Conservation (phyloP, 371 early-diverging fungal species). For the Catenaria anguillulae region DNA sequence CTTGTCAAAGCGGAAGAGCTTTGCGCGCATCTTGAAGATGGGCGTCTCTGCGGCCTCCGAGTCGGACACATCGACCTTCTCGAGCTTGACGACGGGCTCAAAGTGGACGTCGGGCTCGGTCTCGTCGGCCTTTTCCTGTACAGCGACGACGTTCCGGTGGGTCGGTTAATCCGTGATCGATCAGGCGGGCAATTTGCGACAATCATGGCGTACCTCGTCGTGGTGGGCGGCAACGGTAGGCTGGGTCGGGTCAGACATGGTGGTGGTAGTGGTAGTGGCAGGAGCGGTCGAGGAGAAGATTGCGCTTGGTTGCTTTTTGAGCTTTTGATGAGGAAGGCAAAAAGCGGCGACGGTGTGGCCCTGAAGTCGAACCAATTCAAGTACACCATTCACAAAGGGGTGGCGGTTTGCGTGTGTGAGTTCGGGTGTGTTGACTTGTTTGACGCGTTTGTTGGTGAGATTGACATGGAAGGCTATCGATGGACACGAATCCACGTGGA, state of each 20-base stretch:
- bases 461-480: too few relatives aligned
- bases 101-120: slow-evolving; percentile 70
- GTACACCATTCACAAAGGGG: too few relatives aligned
- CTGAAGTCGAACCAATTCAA: too few relatives aligned
- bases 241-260: neutral
- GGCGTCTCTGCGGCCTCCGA: slow-evolving; percentile 87
- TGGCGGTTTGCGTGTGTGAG: too few relatives aligned
- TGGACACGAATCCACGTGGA: too few relatives aligned
- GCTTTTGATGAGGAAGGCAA: too few relatives aligned
- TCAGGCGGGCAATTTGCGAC: neutral
- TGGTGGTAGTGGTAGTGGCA: neutral
- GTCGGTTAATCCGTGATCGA: neutral
- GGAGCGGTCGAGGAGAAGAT: too few relatives aligned
- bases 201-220: neutral
- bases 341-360: too few relatives aligned
- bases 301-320: too few relatives aligned
- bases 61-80: slow-evolving; percentile 79
- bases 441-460: too few relatives aligned
- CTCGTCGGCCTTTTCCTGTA: slow-evolving; percentile 3
- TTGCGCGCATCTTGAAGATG: slow-evolving; percentile 94
- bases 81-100: slow-evolving; percentile 87
- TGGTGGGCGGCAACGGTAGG: slow-evolving; percentile 2
- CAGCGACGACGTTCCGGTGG: neutral
- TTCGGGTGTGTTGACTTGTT: too few relatives aligned
- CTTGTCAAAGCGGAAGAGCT: slow-evolving; percentile 92